Conservation (phyloP, 352 stramenopile genomes). For the Thalassiosira delicatula region DNA sequence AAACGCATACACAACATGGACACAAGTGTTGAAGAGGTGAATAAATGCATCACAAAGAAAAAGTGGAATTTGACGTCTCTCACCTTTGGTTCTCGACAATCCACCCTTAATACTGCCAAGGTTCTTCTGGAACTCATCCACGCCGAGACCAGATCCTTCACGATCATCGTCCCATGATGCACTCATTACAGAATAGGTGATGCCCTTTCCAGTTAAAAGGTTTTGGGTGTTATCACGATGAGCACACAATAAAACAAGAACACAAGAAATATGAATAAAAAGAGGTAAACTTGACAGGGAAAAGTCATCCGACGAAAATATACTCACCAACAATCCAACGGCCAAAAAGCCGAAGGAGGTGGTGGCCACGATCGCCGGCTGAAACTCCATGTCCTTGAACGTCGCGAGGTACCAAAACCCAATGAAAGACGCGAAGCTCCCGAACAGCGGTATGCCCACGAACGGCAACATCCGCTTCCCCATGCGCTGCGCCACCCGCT, state of each 20-base stretch:
- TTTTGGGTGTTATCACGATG: too few species aligned
- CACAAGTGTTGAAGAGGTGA: not conserved
- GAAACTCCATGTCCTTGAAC: conserved; percentile 79
- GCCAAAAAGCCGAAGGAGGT: conserved; percentile 74
- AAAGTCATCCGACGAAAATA: too few species aligned
- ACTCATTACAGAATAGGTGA: conserved; percentile 81
- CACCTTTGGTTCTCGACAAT: conserved; percentile 60
- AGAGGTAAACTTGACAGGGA: too few species aligned
- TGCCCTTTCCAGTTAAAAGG: too few species aligned
- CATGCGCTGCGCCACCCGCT: conserved; percentile 81
- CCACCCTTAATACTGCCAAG: conserved; percentile 76
- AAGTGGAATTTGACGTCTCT: not conserved
- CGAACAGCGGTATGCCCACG: conserved; percentile 81
- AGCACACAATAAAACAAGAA: too few species aligned
- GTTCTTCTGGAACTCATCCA: conserved; percentile 82
- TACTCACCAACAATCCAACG: conserved; percentile 72
- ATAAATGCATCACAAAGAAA: not conserved
- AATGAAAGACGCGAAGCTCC: conserved; percentile 75
- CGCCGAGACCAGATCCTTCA: conserved; percentile 74
- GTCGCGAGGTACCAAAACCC: conserved; percentile 83
- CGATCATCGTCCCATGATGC: conserved; percentile 82
- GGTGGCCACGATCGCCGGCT: conserved; percentile 75
- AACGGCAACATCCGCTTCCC: conserved; percentile 81
- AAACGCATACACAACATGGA: not conserved
- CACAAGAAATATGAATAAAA: too few species aligned